Evolutionary conservation across 2,329 filamentous ascomycete genomes (phyloP), one percentile per base, ranked within the genome.

Genomic region (Pseudogymnoascus sp.): DNA sequence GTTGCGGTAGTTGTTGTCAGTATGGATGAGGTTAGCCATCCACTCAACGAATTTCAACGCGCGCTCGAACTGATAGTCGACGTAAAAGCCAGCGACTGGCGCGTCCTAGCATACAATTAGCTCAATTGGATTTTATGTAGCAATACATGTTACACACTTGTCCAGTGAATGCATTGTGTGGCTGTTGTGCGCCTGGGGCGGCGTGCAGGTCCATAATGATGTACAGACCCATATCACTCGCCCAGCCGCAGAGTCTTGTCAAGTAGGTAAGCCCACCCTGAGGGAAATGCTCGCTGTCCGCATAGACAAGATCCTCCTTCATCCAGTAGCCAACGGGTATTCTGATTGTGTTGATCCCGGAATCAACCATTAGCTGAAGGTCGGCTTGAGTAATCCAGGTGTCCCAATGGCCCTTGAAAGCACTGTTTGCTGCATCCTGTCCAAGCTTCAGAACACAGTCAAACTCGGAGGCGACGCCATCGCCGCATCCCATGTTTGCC

Each of bases 11-110:
- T 76, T 78, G n/a, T 9, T 39, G 25, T 61, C 63, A 4, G 65
- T 72, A 68, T 85, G 81, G 62, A 84, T 78, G 38, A 76, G 73
- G 37, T 77, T 74, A 9, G 80, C 78, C 66, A 86, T 78, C 77
- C 78, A 84, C 60, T 77, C 71, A n/a, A 86, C 77, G 72, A 83
- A 85, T 58, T 77, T 68, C 61, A 78, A 69, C 2, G 80, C 81
- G 9, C 84, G 81, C 22, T 77, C 76, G 69, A 82, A 86, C 69
- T 86, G 77, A 67, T 79, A 80, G 62, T 78, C 75, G 30, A 75
- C 72, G 70, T 83, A 86, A 73, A 86, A 86, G 2, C 81, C 81
- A 1, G 81, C 66, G 0, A 63, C 67, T 2, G 70, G 59, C 4
- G 73, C 73, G 60, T 71, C 71, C 73, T 75, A 61, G 35, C 14